Conservation (phyloP, 2,329 filamentous ascomycete genomes). For the Escovopsis weberi region DNA sequence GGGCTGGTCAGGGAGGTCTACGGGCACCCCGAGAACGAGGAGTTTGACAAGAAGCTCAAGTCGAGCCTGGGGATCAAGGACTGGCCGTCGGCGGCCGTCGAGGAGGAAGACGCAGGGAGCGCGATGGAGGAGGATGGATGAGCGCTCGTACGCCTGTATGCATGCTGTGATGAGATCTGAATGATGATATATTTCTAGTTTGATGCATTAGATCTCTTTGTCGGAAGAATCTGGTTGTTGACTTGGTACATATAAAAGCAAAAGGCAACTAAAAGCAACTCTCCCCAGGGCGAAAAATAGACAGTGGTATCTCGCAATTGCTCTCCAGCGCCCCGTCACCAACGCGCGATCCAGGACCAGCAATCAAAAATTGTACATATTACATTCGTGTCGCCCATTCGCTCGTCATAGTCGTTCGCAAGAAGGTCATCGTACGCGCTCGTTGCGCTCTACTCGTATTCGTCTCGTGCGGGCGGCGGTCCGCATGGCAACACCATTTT, state of each 20-base stretch:
- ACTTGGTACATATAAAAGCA: too few species aligned
- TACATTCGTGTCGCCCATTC: too few species aligned
- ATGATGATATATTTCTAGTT: neutral
- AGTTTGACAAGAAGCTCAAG: slow-evolving; percentile 44
- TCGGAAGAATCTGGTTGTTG: too few species aligned
- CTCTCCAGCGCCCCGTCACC: neutral
- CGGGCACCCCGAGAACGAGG: slow-evolving; percentile 32
- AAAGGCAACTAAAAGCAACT: neutral
- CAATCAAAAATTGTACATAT: too few species aligned
- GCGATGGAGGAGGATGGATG: slow-evolving; percentile 5
- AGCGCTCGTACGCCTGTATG: neutral
- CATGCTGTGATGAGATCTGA: neutral
- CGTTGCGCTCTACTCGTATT: slow-evolving; percentile 17
- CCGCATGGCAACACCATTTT: slow-evolving; percentile 54
- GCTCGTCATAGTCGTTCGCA: too few species aligned
- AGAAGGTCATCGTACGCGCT: too few species aligned
- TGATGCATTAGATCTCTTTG: neutral
- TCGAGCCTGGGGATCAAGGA: slow-evolving; percentile 43
- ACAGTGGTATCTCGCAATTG: slow-evolving; percentile 9
- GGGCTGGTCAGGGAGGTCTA: slow-evolving; percentile 52
- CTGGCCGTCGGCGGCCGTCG: slow-evolving; percentile 11
- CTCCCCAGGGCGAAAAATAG: neutral
- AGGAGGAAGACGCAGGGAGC: slow-evolving; percentile 10
- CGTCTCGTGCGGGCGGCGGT: slow-evolving; percentile 42
- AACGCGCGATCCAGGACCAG: neutral